Base-by-base conservation (phyloP, 257 asterid species). In the Mentha longifolia region DNA sequence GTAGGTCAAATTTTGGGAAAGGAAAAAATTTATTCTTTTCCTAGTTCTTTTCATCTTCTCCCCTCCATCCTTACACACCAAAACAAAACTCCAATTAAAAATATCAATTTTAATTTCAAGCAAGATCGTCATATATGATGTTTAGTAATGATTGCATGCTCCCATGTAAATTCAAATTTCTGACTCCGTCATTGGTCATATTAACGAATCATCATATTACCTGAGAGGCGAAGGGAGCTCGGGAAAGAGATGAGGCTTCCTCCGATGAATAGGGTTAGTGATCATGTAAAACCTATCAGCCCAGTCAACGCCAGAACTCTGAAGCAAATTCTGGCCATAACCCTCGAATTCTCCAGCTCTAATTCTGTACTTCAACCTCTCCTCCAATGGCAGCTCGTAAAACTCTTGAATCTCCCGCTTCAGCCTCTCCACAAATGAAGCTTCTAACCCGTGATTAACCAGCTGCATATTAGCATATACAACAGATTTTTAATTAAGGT, bases 191-290 rank as follows among this genome's bases (percentile, higher is more conserved):
- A 0, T 16, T 46, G 19, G 3, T 46, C 52, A 47, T 1, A 15
- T 12, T n/a, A 15, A 10, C 6, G 6, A 10, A 42, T 0, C 2
- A 25, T 25, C 2, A 2, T 25, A 25, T 25, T 2, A 25, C 95
- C 96, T 83, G 19, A 91, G 85, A 50, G 87, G 65, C 2, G 77
- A 14, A 16, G 96, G 91, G 57, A 91, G 87, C 16, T 80, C 63
- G 0, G 91, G 86, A n/a, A 91, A 65, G 7, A 91, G 81, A 68
- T 85, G 96, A 13, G 86, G 74, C 28, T 87, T 87, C 45, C 95
- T 77, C 62, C 75, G 51, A 9, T 46, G 39, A 11, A 74, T 50
- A 1, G 97, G 95, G 52, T 82, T 87, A 17, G 85, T 78, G 31
- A 77, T 70, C 87, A 89, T 75, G 78, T 76, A 85, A 70, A 91